Base-by-base conservation (phyloP, 2,329 filamentous ascomycete species). In the Fusarium sp. region DNA sequence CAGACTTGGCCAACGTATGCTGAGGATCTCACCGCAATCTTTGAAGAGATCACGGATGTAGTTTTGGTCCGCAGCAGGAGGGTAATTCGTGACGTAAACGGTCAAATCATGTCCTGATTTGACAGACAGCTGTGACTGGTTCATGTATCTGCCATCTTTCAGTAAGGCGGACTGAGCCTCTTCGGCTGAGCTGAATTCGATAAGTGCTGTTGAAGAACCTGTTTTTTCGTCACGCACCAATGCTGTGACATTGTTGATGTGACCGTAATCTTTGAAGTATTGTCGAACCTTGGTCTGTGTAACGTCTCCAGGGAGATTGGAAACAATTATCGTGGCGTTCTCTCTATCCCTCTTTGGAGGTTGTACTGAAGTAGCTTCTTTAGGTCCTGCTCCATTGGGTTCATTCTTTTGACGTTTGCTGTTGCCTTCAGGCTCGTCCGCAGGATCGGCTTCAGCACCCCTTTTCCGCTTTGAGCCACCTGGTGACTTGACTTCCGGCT, bases 251-350 rank as follows among this genome's bases (percentile, higher is more conserved):
- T 90, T 90, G 74, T 93, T 93, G 76, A 98, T 92, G 42, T 89
- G 90, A 14, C 96, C 96, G 74, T 94, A 97, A 67, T 94, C 93
- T 75, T 91, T 91, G 82, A 99, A 98, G 78, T 97, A 98, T 78
- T 97, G 92, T 59, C 92, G 89, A 16, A 98, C 82, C 73, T 91
- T 91, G 14, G 88, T 90, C 74, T 93, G 89, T 1, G 89, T 89
- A 1, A 90, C 87, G 56, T 91, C 87, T 5, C 78, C 74, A 3
- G 96, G 94, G 25, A 99, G 81, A 72, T 94, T 92, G 53, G 88
- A 90, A 6, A 97, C 90, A 55, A 97, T 88, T 49, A 98, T 86
- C 0, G 93, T 94, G 1, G 93, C 91, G 78, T 98, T 92, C 77
- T 99, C 96, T 43, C 96, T 90, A 79, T 99, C 94, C 58, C 96